These are phyloP conservation scores for Aspergillus neotritici DNA, from an alignment of 2,329 filamentous ascomycete species.

Conservation along the genomic window DNA sequence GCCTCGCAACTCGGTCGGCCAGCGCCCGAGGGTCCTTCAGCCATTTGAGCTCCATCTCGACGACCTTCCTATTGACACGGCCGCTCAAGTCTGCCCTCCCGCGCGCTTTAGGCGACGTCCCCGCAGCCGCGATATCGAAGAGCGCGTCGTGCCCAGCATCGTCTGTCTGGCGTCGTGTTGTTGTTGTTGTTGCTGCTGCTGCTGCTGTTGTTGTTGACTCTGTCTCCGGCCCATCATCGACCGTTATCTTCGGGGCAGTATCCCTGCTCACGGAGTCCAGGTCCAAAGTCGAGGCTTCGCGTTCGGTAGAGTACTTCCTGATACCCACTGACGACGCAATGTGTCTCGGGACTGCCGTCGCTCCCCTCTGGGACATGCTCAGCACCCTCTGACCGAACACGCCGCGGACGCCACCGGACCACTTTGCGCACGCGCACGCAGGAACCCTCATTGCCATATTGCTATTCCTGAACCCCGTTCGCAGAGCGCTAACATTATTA, in stretches of 20 bases:
- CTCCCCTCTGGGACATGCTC: neutral
- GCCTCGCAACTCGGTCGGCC: conserved; percentile 58
- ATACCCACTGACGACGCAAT: too few relatives aligned
- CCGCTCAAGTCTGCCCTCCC: neutral
- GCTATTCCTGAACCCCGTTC: conserved; percentile 8
- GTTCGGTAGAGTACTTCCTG: too few relatives aligned
- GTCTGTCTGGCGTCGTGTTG: neutral
- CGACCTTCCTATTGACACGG: conserved; percentile 2
- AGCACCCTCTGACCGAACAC: neutral
- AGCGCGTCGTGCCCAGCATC: neutral
- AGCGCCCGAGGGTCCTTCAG: conserved; percentile 68
- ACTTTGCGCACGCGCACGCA: neutral
- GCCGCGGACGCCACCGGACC: too few relatives aligned
- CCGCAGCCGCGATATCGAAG: conserved; percentile 11
- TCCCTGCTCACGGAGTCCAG: too few relatives aligned
- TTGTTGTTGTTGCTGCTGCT: neutral
- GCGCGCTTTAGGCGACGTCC: conserved; percentile 1
- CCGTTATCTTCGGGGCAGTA: too few relatives aligned
- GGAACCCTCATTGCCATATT: conserved; percentile 9
- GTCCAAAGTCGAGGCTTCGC: too few relatives aligned
- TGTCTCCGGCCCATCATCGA: too few relatives aligned
- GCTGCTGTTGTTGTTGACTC: neutral
- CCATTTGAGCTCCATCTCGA: conserved; percentile 54
- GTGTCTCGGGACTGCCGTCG: too few relatives aligned
- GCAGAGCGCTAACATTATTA: conserved; percentile 16